These are phyloP conservation scores for Aspergillus sp. DNA, from an alignment of 2,329 filamentous ascomycete species.

Conservation along the genomic window DNA sequence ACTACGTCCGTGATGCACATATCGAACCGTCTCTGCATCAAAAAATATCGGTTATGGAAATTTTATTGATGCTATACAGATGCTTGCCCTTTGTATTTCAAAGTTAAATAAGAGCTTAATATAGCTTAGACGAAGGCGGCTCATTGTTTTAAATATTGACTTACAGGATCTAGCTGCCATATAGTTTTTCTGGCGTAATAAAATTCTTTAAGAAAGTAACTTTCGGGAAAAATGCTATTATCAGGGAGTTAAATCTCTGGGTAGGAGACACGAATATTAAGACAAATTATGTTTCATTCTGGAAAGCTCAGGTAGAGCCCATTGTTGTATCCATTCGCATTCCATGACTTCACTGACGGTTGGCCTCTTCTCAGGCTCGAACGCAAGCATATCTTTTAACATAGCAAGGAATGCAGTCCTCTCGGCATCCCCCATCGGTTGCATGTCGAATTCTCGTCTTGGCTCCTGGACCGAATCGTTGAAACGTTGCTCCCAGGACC, in stretches of 20 bases:
- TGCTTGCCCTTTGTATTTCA: too few species aligned
- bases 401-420: neutral
- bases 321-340: neutral
- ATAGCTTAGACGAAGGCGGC: too few species aligned
- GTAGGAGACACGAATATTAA: neutral
- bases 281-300: neutral
- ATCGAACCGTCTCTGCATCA: too few species aligned
- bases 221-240: too few species aligned
- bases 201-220: too few species aligned
- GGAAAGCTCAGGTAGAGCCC: neutral
- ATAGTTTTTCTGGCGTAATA: too few species aligned
- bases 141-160: too few species aligned
- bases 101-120: too few species aligned
- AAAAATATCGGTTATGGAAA: too few species aligned
- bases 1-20: neutral
- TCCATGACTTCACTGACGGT: neutral
- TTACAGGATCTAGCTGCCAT: too few species aligned
- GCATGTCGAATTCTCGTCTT: neutral
- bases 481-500: constrained; percentile 8
- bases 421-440: neutral
- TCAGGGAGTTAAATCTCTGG: neutral
- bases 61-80: too few species aligned
- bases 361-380: neutral
- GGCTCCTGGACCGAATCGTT: neutral
- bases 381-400: neutral